A percentile compares a stretch with the other conserved stretches of the same genome.
phyloP scores from a whole-genome alignment of 2,329 filamentous ascomycete genomes.

The Colletotrichum karsti region DNA sequence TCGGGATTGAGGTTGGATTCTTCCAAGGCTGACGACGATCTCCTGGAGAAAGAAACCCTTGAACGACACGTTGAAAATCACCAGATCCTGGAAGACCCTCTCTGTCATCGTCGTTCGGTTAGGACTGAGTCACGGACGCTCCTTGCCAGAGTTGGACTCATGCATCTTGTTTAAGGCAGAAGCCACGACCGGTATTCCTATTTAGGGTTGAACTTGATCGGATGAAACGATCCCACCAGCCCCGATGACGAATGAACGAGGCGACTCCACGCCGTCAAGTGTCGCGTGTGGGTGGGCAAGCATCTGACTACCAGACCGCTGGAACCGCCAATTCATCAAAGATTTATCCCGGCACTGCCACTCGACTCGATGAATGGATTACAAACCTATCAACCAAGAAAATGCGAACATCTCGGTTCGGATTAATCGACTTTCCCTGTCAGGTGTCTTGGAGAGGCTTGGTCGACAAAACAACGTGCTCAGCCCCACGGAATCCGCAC shows the following conservation, averaged over 20 bases:
- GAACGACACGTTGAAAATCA: too few species aligned
- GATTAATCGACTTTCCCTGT: neutral
- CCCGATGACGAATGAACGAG: neutral
- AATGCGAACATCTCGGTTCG: neutral
- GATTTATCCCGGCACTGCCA: neutral
- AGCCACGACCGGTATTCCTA: neutral
- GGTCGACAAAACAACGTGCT: neutral
- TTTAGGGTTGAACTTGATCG: neutral
- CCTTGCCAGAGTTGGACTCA: neutral
- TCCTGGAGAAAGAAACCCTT: too few species aligned
- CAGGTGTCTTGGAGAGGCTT: neutral
- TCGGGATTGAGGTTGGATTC: too few species aligned
- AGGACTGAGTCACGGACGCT: neutral
- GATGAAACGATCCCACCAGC: conserved; percentile 14
- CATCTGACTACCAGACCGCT: neutral
- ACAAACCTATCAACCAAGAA: neutral
- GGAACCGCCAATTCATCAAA: neutral
- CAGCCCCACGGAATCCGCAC: neutral
- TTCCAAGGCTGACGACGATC: too few species aligned
- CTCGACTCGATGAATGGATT: neutral
- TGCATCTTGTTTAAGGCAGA: neutral
- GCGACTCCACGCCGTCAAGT: conserved; percentile 6
- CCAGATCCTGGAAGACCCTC: too few species aligned
- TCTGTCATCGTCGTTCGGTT: neutral
- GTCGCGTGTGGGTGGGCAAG: conserved; percentile 16